Evolutionary conservation across 805 yeast genomes (phyloP), one percentile per base, ranked within the genome.

Genomic region (Phaffomyces opuntiae): DNA sequence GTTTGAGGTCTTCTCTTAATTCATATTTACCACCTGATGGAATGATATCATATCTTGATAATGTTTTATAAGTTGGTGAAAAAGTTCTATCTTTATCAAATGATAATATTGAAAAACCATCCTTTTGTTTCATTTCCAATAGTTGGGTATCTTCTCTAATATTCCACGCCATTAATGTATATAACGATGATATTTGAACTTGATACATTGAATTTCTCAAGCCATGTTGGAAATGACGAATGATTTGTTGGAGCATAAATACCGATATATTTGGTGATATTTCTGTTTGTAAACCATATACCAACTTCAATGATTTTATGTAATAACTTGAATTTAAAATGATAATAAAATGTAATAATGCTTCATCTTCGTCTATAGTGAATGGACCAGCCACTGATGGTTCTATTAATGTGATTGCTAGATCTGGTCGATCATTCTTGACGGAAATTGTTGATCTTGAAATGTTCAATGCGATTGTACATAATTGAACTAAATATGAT

Each of bases 251-350:
- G 17, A 40, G 42, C 21, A 27, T 35, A 14, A 19, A 39, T 9
- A 53, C 25, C 5, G 53, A 38, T 3, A 44, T 34, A 9, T 44
- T 42, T 12, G 49, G 44, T 2, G 46, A 45, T 3, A 53, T 27
- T 34, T 55, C 56, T 1, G 54, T 55, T 16, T 53, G 58, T 6
- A 53, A 25, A 6, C 61, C 61, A 47, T 50, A 56, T 0, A 49
- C 45, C 6, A 51, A 31, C 34, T 49, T 51, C 21, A 57, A n/a
- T 0, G 53, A 39, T 1, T 16, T 21, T 4, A 51, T 45, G 4
- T 17, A 19, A 29, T 29, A 48, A 7, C 24, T 8, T 33, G 33
- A 3, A 24, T 49, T 37, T 7, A 49, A 6, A 8, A 11, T 9
- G 7, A 39, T 5, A 36, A 52, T 19, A 36, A 51, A 40, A 11